Evolutionary conservation across 1,284 basidiomycete genomes (phyloP), one percentile per base, ranked within the genome.

Genomic region (Sanghuangporus baumii): DNA sequence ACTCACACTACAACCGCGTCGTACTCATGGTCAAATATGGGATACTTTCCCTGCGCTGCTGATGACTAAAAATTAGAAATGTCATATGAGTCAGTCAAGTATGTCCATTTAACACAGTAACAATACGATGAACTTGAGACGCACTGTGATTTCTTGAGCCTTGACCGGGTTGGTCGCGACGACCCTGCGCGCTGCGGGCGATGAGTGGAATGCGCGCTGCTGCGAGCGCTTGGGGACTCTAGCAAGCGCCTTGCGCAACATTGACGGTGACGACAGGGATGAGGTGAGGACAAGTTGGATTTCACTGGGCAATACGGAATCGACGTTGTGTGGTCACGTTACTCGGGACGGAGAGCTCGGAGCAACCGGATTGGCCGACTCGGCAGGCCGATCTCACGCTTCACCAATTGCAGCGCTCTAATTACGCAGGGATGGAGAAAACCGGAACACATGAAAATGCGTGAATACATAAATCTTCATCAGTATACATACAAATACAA

Each of bases 1-100:
- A 83, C 94, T 78, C 72, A 96, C 94, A 97, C 93, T 66, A 98
- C 95, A 70, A 98, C 87, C 40, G 95, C 94, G 80, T 98, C 95
- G 76, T 94, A 97, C 77, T 95, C 91, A 75, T 99, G 96, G 75
- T 99, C 96, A 72, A 99, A 96, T 68, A 99, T 81, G 43, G 96
- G 93, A 76, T 99, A 98, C 74, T 93, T 92, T 59, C 88, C 89
- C 26, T 62, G 57, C 26, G 85, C 88, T 52, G 86, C 81, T 87
- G 85, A 89, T 43, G 87, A 86, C 87, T 89, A 61, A 34, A 67
- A 55, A 60, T 31, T 31, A 31, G 26, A 61, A 31, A 47, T 57
- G 67, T 62, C 43, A 46, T 14, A 63, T 36, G 62, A 48, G 66
- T 66, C 55, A 55, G 47, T 23, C 40, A 59, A 57, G 55, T 43